Evolutionary conservation across 1,284 basidiomycete species (phyloP), one percentile per base, ranked within the genome.

Genomic region (Ustilago tritici): DNA sequence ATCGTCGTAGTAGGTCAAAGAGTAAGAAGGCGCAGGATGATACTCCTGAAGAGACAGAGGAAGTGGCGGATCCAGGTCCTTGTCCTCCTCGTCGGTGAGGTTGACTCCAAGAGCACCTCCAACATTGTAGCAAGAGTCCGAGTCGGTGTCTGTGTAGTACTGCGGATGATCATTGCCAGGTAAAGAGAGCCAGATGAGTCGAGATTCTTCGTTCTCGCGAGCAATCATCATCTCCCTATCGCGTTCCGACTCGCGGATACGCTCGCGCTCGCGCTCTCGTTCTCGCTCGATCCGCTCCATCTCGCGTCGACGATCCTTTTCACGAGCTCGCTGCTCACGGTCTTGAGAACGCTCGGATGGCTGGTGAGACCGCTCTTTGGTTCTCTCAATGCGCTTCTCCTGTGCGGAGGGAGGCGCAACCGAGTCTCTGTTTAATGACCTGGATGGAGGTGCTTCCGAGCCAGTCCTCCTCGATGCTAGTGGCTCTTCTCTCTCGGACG

Each of bases 131-230:
- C 76, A 78, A 3, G 76, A 78, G 38, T 80, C 78, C 34, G 78
- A 74, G 63, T 80, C 78, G 0, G 81, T 79, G 59, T 82, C 81
- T 2, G 81, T 81, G 62, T 82, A 82, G 65, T 82, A 82, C 56
- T 80, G 68, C 4, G 76, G 78, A 38, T 82, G 79, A 34, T 82
- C 81, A 50, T 82, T 80, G 65, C 79, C 76, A 0, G 81, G 81
- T 46, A 82, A 35, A 1, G 79, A 81, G 17, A 79, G 73, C 77
- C 77, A 79, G n/a, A 76, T 76, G 38, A 79, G 70, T 28, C 77
- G 67, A 31, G 72, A 69, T 49, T 79, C 77, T 38, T 79, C 73
- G 58, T 79, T 76, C 56, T 79, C 72, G 28, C 71, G 71, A 12
- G 72, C 73, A 41, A 79, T 72, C 76, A 76, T 69, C 65, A 79